phyloP scores from a whole-genome alignment of 306 rosid species.

The Arachis stenosperma region DNA sequence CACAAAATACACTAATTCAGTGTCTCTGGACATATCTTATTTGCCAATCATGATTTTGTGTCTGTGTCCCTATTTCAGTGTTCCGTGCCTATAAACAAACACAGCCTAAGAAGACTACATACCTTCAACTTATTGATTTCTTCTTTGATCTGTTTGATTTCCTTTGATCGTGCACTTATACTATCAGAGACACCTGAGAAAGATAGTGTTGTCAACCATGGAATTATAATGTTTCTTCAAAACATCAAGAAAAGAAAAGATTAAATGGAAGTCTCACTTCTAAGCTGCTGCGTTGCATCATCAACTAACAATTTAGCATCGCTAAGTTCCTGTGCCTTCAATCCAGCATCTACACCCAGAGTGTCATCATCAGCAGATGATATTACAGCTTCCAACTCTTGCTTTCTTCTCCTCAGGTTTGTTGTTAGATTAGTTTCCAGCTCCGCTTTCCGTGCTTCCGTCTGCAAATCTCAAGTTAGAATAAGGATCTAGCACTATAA shows the following conservation, averaged over 20 bases:
- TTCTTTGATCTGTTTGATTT: slow-evolving; percentile 69
- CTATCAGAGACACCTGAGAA: slow-evolving; percentile 70
- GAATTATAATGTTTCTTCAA: slow-evolving; percentile 32
- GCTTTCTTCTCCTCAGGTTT: slow-evolving; percentile 91
- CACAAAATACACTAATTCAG: no score
- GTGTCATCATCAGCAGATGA: slow-evolving; percentile 70
- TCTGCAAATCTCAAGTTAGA: slow-evolving; percentile 55
- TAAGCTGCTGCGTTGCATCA: slow-evolving; percentile 72
- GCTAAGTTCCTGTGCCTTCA: slow-evolving; percentile 68
- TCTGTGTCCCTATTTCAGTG: no score
- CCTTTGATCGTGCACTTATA: slow-evolving; percentile 59
- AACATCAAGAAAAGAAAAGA: slow-evolving; percentile 36
- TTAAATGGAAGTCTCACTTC: slow-evolving; percentile 59
- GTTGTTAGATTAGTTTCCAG: slow-evolving; percentile 95
- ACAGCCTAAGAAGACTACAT: background rate
- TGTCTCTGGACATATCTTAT: no score
- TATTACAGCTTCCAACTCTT: slow-evolving; percentile 84
- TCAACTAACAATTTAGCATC: slow-evolving; percentile 78
- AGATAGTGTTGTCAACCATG: slow-evolving; percentile 44
- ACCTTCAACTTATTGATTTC: slow-evolving; percentile 89
- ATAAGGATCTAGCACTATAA: slow-evolving; percentile 18
- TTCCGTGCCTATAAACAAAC: no score
- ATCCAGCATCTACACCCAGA: slow-evolving; percentile 63
- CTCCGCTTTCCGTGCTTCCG: slow-evolving; percentile 91
- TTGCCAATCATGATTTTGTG: no score